phyloP scores from a whole-genome alignment of 2,329 filamentous ascomycete species.

The Scleromitrula shiraiana region DNA sequence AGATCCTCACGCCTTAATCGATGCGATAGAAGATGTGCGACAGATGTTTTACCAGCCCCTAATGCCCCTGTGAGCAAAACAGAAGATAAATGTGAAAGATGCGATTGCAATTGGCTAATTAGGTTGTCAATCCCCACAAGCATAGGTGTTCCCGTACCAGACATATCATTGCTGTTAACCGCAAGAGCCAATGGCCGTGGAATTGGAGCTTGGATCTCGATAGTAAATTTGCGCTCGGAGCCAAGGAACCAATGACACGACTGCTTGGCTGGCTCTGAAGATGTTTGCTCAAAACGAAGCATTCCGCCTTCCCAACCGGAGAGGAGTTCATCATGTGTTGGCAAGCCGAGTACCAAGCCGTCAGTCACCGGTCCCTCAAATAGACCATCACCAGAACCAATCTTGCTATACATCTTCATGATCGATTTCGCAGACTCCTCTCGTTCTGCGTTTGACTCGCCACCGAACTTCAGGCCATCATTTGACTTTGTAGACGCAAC shows the following conservation, averaged over 20 bases:
- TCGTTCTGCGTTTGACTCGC: conserved; percentile 74
- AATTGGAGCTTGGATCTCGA: conserved; percentile 72
- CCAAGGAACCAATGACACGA: conserved; percentile 64
- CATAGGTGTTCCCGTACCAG: conserved; percentile 44
- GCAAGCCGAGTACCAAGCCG: conserved; percentile 64
- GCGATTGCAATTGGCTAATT: conserved; percentile 62
- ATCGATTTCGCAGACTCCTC: conserved; percentile 70
- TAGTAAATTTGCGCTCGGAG: conserved; percentile 61
- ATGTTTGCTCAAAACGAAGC: conserved; percentile 63
- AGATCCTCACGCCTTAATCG: conserved; percentile 63
- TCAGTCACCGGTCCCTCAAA: conserved; percentile 83
- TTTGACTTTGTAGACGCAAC: conserved; percentile 45
- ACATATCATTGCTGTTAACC: conserved; percentile 30
- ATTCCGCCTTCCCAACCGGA: conserved; percentile 77
- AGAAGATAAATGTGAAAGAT: conserved; percentile 79
- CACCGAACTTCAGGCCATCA: conserved; percentile 74
- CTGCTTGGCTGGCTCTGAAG: conserved; percentile 39
- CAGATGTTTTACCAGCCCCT: conserved; percentile 80
- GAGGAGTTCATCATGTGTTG: conserved; percentile 42
- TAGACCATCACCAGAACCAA: conserved; percentile 49
- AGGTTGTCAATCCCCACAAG: conserved; percentile 81
- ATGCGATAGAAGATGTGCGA: conserved; percentile 69
- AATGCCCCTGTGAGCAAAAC: conserved; percentile 83
- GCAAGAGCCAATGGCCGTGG: conserved; percentile 52
- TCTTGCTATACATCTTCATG: conserved; percentile 56